Evolutionary conservation across 331 rosid genomes (phyloP), one percentile per base, ranked within the genome.

Genomic region (Malus hybrid): DNA sequence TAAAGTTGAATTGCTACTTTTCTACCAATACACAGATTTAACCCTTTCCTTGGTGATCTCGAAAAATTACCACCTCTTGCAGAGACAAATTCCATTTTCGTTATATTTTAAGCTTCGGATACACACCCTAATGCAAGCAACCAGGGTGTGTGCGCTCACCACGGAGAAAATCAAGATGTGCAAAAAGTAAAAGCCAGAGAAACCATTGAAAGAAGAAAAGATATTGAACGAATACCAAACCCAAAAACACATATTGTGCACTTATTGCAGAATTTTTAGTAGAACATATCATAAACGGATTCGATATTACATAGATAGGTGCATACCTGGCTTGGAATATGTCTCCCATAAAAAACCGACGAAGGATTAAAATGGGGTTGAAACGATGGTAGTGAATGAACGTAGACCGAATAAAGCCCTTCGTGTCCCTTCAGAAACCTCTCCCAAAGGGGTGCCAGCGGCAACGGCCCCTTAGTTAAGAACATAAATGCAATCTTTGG

Each of bases 401-500:
- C 46, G 73, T 94, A 94, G 66, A 94, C 60, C 2, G 95, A 90
- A 81, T 76, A 91, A 42, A 57, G 66, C 36, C 79, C 81, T 52
- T 90, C 87, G 24, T 91, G 96, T 4, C 96, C 97, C 74, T 84
- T 81, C 36, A 94, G 68, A 88, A 94, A 94, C 84, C 88, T 94
- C 89, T 94, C 97, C 98, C 98, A 94, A 62, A 94, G 86, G 7
- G 92, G 96, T 48, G 98, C 88, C n/a, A 94, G 78, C 10, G 96
- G 97, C 91, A 94, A 72, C 1, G 96, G 95, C 24, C 98, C 98
- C 74, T 90, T 94, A 5, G 97, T 91, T 84, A 94, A 80, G 85
- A 94, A 94, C 98, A 94, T 94, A 52, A 94, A 88, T 34, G 97
- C 98, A 82, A 91, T 79, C 92, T 91, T 94, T 0, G 93, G 97